phyloP scores from a whole-genome alignment of 768 basidiomycete species.

The Podaxis mareebaensis region DNA sequence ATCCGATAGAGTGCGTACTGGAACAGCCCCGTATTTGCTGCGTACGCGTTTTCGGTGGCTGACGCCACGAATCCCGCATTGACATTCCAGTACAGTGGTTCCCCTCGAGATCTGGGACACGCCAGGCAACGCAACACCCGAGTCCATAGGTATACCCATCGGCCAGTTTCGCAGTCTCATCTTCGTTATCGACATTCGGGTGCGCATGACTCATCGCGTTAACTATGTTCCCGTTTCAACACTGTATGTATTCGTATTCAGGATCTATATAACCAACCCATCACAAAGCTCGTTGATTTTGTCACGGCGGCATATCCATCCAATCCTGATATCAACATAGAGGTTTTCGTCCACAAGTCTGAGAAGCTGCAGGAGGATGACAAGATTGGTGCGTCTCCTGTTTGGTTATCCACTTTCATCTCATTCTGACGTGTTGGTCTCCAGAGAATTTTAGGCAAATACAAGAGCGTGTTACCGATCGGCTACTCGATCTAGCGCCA shows the following conservation, averaged over 20 bases:
- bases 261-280: slow-evolving; percentile 85
- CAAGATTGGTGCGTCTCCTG: slow-evolving; percentile 66
- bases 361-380: slow-evolving; percentile 92
- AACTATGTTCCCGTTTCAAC: neutral
- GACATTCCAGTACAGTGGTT: slow-evolving; percentile 71
- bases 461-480: slow-evolving; percentile 82
- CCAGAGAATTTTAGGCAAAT: slow-evolving; percentile 91
- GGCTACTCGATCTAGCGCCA: slow-evolving; percentile 71
- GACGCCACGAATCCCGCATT: slow-evolving; percentile 15
- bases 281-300: slow-evolving; percentile 79
- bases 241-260: slow-evolving; percentile 27
- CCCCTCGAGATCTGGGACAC: slow-evolving; percentile 96
- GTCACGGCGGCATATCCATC: slow-evolving; percentile 74
- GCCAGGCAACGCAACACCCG: slow-evolving; percentile 81
- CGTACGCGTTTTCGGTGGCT: slow-evolving; percentile 14
- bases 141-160: slow-evolving; percentile 74
- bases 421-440: slow-evolving; percentile 3
- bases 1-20: slow-evolving; percentile 73
- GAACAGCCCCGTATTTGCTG: slow-evolving; percentile 1
- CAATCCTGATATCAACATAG: slow-evolving; percentile 77
- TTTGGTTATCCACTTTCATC: neutral
- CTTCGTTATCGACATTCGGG: slow-evolving; percentile 95
- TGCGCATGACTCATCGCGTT: slow-evolving; percentile 36
- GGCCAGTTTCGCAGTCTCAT: slow-evolving; percentile 83
- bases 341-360: slow-evolving; percentile 95